Evolutionary conservation across 139 green algal genomes (phyloP).

Genomic region (Tetradesmus lagerheimii): DNA sequence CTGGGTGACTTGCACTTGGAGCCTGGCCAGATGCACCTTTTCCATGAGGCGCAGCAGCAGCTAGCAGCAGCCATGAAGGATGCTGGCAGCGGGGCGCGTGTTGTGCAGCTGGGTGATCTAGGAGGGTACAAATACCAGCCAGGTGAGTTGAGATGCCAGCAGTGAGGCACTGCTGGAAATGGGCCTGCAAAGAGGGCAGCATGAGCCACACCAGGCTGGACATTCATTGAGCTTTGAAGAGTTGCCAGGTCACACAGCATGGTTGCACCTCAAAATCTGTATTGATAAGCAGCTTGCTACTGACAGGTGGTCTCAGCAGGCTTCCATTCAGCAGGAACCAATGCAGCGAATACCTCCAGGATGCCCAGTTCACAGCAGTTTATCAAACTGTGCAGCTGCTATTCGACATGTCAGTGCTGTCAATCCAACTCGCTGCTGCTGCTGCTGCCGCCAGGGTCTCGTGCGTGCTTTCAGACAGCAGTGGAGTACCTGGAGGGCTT

Average conservation of each 20-base stretch:
- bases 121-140: slow-evolving; percentile 80
- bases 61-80: slow-evolving; percentile 52
- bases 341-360: too few relatives aligned
- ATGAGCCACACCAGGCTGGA: too few relatives aligned
- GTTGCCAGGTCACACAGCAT: too few relatives aligned
- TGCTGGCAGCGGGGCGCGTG: slow-evolving; percentile 30
- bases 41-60: slow-evolving; percentile 73
- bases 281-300: too few relatives aligned
- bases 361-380: too few relatives aligned
- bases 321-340: too few relatives aligned
- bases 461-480: slow-evolving; percentile 74
- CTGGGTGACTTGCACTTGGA: slow-evolving; percentile 89
- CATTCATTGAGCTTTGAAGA: too few relatives aligned
- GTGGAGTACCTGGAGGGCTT: slow-evolving; percentile 70
- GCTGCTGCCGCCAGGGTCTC: slow-evolving; percentile 52
- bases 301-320: too few relatives aligned
- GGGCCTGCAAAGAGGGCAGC: too few relatives aligned
- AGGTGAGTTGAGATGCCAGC: slow-evolving; percentile 17
- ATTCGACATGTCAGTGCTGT: not conserved
- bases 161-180: too few relatives aligned
- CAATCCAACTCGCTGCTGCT: not conserved
- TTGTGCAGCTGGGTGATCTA: slow-evolving; percentile 86
- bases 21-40: slow-evolving; percentile 76
- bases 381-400: too few relatives aligned
- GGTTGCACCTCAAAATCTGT: too few relatives aligned